Evolutionary conservation across 805 yeast genomes (phyloP).

Genomic region (Zygosaccharomyces rouxii): DNA sequence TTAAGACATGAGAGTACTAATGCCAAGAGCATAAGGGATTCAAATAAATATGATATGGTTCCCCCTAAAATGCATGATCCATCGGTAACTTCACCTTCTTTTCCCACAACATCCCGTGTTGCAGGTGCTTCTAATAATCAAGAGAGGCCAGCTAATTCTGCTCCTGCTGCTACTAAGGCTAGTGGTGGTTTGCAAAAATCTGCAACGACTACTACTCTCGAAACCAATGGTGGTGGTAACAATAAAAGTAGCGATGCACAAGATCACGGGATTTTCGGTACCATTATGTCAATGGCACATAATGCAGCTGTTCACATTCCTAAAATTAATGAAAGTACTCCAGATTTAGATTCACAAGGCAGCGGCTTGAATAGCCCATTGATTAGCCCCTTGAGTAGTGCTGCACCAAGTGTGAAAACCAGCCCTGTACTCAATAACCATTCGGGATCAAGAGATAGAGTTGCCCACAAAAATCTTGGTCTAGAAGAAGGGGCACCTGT

Average conservation of each 20-base stretch:
- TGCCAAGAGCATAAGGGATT: background rate
- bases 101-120: background rate
- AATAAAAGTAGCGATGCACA: background rate
- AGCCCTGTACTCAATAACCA: background rate
- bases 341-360: slow-evolving; percentile 8
- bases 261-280: slow-evolving; percentile 36
- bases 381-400: slow-evolving; percentile 5
- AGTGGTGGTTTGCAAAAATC: background rate
- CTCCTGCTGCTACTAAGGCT: background rate
- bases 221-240: background rate
- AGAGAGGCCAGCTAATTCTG: background rate
- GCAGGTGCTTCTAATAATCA: background rate
- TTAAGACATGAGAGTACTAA: background rate
- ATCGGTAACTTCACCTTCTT: background rate
- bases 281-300: slow-evolving; percentile 46
- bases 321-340: slow-evolving; percentile 13
- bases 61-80: background rate
- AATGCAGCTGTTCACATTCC: slow-evolving; percentile 39
- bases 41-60: background rate
- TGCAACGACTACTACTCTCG: background rate
- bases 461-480: background rate
- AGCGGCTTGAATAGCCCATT: slow-evolving; percentile 11
- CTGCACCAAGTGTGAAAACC: background rate
- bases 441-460: background rate
- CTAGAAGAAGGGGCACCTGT: background rate